A percentile compares a stretch with the other conserved stretches of the same genome.
Conservation (phyloP, 768 basidiomycete species). For the Leccinum incarnatum region DNA sequence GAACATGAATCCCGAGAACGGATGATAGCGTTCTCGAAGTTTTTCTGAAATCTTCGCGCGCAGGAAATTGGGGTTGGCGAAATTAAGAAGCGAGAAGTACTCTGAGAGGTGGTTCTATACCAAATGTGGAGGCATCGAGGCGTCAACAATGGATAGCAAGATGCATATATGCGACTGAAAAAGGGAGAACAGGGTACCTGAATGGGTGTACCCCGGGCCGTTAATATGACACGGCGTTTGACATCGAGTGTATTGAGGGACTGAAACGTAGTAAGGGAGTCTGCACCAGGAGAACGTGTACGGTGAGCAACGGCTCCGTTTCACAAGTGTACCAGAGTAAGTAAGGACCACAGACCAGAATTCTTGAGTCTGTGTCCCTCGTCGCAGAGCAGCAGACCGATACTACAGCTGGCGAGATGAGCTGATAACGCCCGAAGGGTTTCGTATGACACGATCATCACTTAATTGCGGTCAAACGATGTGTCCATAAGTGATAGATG, state of each 20-base stretch:
- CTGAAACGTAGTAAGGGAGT: constrained; percentile 77
- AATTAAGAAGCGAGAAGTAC: constrained; percentile 90
- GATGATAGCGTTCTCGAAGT: constrained; percentile 90
- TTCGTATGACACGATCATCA: constrained; percentile 99
- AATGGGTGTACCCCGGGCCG: constrained; percentile 76
- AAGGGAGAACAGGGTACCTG: constrained; percentile 47
- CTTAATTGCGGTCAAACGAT: constrained; percentile 37
- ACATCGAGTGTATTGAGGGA: constrained; percentile 81
- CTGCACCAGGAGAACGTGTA: constrained; percentile 36
- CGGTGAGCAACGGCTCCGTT: constrained; percentile 1
- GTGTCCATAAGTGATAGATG: background rate
- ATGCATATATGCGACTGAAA: constrained; percentile 4
- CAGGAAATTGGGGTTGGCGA: constrained; percentile 90
- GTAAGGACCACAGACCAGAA: constrained; percentile 55
- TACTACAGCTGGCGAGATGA: constrained; percentile 73
- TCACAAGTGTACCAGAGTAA: background rate
- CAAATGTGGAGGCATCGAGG: background rate
- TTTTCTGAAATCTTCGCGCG: constrained; percentile 92
- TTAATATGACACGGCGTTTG: constrained; percentile 87
- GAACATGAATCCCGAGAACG: constrained; percentile 89
- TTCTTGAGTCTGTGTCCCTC: constrained; percentile 98
- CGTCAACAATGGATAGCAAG: background rate
- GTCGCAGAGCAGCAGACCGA: constrained; percentile 93
- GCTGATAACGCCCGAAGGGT: constrained; percentile 79
- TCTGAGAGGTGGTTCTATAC: constrained; percentile 89